Evolutionary conservation across 352 stramenopile species (phyloP), one percentile per base, ranked within the genome.

Genomic region (Globisporangium paroecandrum): DNA sequence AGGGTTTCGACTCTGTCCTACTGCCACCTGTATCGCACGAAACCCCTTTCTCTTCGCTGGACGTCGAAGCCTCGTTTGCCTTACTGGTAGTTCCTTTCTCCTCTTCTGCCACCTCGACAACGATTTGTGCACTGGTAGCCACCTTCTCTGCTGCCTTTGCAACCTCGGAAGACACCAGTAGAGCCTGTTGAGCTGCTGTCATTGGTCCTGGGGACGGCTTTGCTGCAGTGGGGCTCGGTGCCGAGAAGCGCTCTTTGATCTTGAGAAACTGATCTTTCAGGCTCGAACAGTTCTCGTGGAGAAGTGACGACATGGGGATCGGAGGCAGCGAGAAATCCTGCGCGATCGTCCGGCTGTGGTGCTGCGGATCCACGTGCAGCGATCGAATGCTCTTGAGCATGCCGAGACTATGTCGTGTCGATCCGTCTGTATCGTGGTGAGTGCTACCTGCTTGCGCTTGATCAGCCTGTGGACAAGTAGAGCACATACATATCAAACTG

Each of bases 191-290:
- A 24, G 49, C n/a, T 56, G 29, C 49, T 56, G 25, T 27, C 27
- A 4, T 4, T 32, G 27, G 27, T 32, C 27, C 27, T 13, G 22
- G 51, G 58, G 68, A 68, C 43, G 34, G 36, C 55, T 32, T 82
- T 75, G 67, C 71, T 73, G 57, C 47, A n/a, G 29, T 69, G 13
- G 24, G 68, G 36, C 34, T 58, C 6, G 41, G 62, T 18, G 58
- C 58, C 3, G 82, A 90, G 65, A 93, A 93, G 18, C 81, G 77
- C 46, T 93, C 83, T 62, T 90, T 90, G 64, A 93, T 90, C 67
- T 84, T 87, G 46, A 91, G 79, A 32, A 93, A 93, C 54, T 93
- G 85, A 47, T 93, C 85, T 32, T 89, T 90, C 7, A 93, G 71
- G 57, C 78, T 88, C n/a, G 78, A 83, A 67, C 85, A 90, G 57